phyloP scores from a whole-genome alignment of 169 alveolate genomes.

The Plasmodium knowlesi region DNA sequence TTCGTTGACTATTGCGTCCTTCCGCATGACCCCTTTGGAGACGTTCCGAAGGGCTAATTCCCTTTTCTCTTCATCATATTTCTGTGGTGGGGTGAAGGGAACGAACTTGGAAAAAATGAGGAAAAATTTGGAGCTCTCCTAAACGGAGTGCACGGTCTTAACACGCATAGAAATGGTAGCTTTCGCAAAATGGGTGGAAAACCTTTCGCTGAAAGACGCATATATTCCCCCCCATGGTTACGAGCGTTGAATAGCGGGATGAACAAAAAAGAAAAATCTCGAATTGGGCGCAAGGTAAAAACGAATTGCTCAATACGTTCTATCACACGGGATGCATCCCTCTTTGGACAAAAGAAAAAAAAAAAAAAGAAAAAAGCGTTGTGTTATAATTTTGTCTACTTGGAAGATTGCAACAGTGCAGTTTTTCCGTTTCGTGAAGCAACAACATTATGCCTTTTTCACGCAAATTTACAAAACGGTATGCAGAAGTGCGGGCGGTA shows the following conservation, averaged over 20 bases:
- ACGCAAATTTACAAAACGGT: neutral
- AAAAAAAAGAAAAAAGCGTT: neutral
- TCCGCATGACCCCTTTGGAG: neutral
- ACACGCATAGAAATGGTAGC: neutral
- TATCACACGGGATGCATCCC: neutral
- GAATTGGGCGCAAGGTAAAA: neutral
- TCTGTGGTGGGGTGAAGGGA: neutral
- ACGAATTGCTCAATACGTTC: neutral
- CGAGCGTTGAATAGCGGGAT: neutral
- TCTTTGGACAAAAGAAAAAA: neutral
- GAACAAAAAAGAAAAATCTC: conserved; percentile 4
- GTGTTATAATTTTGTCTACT: neutral
- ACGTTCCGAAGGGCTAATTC: neutral
- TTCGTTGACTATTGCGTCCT: neutral
- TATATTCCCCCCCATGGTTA: conserved; percentile 58
- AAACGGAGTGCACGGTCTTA: neutral
- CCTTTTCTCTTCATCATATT: conserved; percentile 20
- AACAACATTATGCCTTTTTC: neutral
- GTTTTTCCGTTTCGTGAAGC: neutral
- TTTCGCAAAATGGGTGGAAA: neutral
- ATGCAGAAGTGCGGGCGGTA: neutral
- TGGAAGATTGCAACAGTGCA: neutral
- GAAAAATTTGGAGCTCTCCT: neutral
- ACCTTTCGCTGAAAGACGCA: conserved; percentile 49
- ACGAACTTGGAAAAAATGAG: neutral